Percentiles rank a stretch among this genome's conserved stretches.
Conservation (phyloP, 345 rosid species). For the Angophora floribunda region DNA sequence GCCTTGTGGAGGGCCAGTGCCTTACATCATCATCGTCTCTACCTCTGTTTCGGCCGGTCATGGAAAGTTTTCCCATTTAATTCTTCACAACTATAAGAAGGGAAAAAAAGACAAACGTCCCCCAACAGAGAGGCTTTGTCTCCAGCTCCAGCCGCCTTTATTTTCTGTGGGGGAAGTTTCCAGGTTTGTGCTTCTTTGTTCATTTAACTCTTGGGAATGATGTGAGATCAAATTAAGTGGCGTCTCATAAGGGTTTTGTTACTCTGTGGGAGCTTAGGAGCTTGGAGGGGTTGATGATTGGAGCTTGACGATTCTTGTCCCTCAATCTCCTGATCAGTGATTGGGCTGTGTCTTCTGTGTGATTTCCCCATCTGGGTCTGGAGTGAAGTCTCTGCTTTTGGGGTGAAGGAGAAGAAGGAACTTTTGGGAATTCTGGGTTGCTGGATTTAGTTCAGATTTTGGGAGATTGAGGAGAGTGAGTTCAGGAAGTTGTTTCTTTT, state of each 20-base stretch:
- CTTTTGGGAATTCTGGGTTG: not conserved
- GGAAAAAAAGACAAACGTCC: not conserved
- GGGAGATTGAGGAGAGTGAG: not conserved
- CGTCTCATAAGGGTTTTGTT: not conserved
- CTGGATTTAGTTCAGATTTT: not conserved
- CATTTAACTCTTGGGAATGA: not conserved
- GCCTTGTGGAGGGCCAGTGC: not conserved
- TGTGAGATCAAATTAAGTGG: not conserved
- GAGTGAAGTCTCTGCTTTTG: not conserved
- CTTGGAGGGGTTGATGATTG: not conserved
- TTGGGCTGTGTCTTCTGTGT: not conserved
- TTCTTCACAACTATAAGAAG: not conserved
- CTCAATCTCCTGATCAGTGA: not conserved
- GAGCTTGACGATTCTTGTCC: not conserved
- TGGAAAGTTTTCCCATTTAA: not conserved
- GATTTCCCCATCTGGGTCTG: not conserved
- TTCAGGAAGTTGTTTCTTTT: not conserved
- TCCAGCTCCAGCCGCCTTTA: not conserved
- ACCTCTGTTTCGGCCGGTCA: not conserved
- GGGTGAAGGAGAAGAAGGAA: not conserved
- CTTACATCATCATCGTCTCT: not conserved
- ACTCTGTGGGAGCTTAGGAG: not conserved
- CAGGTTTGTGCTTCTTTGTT: not conserved
- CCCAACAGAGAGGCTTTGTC: not conserved
- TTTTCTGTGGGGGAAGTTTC: not conserved